Base-by-base conservation (phyloP, 371 early-diverging fungal genomes). In the Mortierella sp. region DNA sequence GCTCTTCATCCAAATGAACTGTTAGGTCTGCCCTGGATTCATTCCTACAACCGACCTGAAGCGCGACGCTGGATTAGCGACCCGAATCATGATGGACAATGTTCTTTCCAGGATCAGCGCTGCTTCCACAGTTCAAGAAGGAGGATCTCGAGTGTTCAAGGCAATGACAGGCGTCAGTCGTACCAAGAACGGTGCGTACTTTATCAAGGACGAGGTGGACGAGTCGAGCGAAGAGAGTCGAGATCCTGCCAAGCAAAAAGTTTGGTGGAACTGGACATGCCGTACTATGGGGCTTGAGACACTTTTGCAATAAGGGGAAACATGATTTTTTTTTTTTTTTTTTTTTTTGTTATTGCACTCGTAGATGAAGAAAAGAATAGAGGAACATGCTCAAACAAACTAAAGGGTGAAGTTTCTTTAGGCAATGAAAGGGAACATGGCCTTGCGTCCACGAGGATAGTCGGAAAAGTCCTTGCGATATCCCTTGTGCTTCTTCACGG, bases 401-500 rank as follows among this genome's bases (percentile, higher is more conserved):
- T n/a, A n/a, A 53, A 21, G 22, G 63, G 16, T 19, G 44, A 43
- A 43, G 16, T 25, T 13, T 28, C 0, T 49, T 85, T 87, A 93
- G 43, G 85, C 85, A 53, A 96, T 60, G 63, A 91, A 93, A n/a
- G 98, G 98, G 80, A 98, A 84, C 80, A 97, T 87, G 54, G 94
- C 90, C 76, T 90, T 94, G 79, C 98, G 89, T 67, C 86, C 85
- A 70, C 90, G 91, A 63, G 98, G 98, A 67, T 97, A 98, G 67
- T 92, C 88, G 17, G 90, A 86, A 82, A 98, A 98, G 67, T 98
- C 98, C 66, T 92, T 93, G 57, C 74, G 83, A 81, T 98, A 98
- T 46, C 86, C 85, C 78, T 88, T 89, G 85, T 97, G 97, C 86
- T 98, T 98, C 87, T 97, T 96, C 68, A 94, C 76, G 8, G 98